These are phyloP conservation scores for Termitomyces sp. DNA, from an alignment of 768 basidiomycete genomes.

Conservation along the genomic window DNA sequence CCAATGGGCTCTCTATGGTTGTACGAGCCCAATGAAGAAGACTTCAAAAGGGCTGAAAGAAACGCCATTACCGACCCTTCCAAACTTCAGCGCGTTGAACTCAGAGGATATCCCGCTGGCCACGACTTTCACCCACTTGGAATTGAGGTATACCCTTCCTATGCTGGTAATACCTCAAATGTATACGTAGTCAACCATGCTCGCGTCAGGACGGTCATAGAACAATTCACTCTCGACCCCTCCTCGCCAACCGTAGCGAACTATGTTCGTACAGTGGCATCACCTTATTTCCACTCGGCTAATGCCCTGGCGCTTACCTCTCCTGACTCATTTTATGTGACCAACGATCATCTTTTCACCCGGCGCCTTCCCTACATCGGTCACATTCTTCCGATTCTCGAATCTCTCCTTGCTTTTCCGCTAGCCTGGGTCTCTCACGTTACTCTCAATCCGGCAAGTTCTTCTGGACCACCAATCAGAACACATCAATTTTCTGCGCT, in stretches of 20 bases:
- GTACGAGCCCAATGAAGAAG: conserved; percentile 25
- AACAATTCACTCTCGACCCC: conserved; percentile 57
- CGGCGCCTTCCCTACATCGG: conserved; percentile 53
- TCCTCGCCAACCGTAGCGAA: conserved; percentile 34
- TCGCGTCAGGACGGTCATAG: conserved; percentile 51
- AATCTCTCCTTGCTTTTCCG: conserved; percentile 52
- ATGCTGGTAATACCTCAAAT: conserved; percentile 40
- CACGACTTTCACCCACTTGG: conserved; percentile 75
- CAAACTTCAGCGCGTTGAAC: conserved; percentile 31
- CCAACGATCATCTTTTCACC: conserved; percentile 68
- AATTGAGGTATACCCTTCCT: conserved; percentile 49
- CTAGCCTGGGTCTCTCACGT: conserved; percentile 56
- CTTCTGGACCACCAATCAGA: conserved; percentile 19
- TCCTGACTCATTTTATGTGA: conserved; percentile 63
- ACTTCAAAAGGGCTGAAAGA: conserved; percentile 1
- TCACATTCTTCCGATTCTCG: conserved; percentile 43
- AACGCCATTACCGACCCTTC: conserved; percentile 8
- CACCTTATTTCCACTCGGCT: conserved; percentile 54
- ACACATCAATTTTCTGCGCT: conserved; percentile 33
- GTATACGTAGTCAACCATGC: conserved; percentile 71
- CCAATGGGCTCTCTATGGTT: conserved; percentile 62
- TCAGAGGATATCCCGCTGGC: conserved; percentile 45
- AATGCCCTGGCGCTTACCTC: conserved; percentile 64
- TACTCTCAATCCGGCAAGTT: conserved; percentile 27
- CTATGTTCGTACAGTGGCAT: conserved; percentile 56